phyloP scores from a whole-genome alignment of 306 rosid genomes.

The Malus sieversii region DNA sequence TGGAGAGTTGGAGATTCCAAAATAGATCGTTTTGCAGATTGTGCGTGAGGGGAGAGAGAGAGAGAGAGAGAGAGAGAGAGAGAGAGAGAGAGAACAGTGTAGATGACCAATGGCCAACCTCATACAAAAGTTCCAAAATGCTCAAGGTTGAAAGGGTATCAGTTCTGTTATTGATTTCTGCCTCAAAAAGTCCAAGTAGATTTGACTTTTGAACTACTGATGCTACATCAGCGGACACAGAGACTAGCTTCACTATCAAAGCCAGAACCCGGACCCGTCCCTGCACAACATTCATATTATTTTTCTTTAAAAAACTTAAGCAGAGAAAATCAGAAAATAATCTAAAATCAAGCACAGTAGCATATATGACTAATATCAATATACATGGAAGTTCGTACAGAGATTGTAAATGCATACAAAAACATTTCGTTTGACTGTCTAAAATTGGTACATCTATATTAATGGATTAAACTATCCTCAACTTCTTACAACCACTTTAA shows the following conservation, averaged over 20 bases:
- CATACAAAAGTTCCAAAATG: slow-evolving; percentile 85
- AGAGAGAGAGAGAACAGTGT: not conserved
- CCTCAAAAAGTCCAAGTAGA: slow-evolving; percentile 63
- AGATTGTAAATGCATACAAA: not conserved
- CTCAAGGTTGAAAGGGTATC: slow-evolving; percentile 76
- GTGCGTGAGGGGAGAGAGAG: not conserved
- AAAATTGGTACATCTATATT: not conserved
- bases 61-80: slow-evolving; percentile 6
- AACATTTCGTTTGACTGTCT: not conserved
- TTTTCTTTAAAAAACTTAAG: slow-evolving; percentile 1
- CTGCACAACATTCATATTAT: slow-evolving; percentile 27
- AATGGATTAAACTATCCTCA: not conserved
- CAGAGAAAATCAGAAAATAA: slow-evolving; percentile 3
- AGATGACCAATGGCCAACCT: slow-evolving; percentile 41
- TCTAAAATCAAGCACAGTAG: not conserved
- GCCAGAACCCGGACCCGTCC: slow-evolving; percentile 87
- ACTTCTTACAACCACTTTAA: not conserved
- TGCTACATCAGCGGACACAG: slow-evolving; percentile 66
- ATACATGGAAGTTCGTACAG: not conserved
- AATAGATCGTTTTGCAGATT: not conserved
- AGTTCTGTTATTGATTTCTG: slow-evolving; percentile 51
- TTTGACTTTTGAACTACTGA: slow-evolving; percentile 52
- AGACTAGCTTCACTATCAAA: slow-evolving; percentile 79
- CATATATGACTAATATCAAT: not conserved
- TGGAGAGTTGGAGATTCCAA: not conserved